Evolutionary conservation across 2,329 filamentous ascomycete genomes (phyloP).

Genomic region (Diplocarpon rosae): DNA sequence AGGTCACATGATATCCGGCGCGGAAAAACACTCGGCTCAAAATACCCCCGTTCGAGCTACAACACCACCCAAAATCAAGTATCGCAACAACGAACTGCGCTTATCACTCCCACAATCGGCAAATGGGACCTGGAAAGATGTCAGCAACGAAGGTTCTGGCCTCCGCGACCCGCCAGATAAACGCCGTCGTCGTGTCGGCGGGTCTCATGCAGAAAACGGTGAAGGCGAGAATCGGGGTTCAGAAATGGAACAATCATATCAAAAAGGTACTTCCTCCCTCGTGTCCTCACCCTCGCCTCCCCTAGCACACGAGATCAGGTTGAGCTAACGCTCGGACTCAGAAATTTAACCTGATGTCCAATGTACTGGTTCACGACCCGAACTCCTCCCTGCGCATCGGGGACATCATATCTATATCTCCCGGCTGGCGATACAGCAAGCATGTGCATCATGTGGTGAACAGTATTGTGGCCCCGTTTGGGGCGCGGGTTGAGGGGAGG

Average conservation of each 20-base stretch:
- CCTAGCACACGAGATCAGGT: background rate
- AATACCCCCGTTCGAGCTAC: background rate
- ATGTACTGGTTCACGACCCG: slow-evolving; percentile 69
- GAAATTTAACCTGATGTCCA: slow-evolving; percentile 53
- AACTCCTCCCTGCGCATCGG: slow-evolving; percentile 60
- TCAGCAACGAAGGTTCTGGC: slow-evolving; percentile 4
- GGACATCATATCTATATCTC: slow-evolving; percentile 62
- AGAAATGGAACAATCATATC: slow-evolving; percentile 61
- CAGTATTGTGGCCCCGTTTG: slow-evolving; percentile 62
- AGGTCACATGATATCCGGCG: background rate
- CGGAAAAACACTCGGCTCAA: slow-evolving; percentile 8
- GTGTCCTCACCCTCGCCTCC: background rate
- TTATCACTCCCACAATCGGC: background rate
- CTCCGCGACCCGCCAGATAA: slow-evolving; percentile 8
- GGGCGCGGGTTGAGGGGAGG: slow-evolving; percentile 50
- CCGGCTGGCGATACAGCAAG: slow-evolving; percentile 53
- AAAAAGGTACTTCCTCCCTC: slow-evolving; percentile 49
- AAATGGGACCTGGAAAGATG: background rate
- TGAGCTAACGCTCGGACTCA: slow-evolving; percentile 24
- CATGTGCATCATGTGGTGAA: slow-evolving; percentile 65
- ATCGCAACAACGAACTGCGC: background rate
- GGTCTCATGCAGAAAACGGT: slow-evolving; percentile 71
- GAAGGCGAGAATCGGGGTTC: slow-evolving; percentile 61
- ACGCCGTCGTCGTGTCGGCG: slow-evolving; percentile 58
- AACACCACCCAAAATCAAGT: background rate